Conservation (phyloP, 768 basidiomycete species). For the Pleurotus eryngii region DNA sequence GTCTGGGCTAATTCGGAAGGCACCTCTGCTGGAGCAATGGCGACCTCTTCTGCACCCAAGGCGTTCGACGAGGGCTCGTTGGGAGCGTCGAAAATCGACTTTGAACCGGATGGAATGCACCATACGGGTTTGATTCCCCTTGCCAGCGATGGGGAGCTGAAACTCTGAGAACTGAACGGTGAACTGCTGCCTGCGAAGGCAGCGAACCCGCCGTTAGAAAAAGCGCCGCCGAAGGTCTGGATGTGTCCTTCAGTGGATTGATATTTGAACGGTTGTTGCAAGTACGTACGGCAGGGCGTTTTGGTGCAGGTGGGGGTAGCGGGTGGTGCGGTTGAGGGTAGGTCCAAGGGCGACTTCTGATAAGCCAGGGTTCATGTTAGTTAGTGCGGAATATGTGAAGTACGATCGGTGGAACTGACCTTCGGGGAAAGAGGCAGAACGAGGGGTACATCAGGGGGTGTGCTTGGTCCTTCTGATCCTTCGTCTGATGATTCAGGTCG, state of each 20-base stretch:
- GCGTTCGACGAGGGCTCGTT: background rate
- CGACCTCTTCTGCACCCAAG: background rate
- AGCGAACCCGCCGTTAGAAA: conserved; percentile 30
- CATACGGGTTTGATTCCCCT: conserved; percentile 17
- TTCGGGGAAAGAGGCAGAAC: conserved; percentile 1
- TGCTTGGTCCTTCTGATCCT: background rate
- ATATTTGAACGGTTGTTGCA: background rate
- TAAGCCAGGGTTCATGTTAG: background rate
- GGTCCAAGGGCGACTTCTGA: background rate
- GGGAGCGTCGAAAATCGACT: background rate
- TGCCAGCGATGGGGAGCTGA: conserved; percentile 8
- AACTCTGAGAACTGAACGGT: conserved; percentile 25
- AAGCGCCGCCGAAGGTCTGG: no score
- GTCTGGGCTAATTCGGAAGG: conserved; percentile 4
- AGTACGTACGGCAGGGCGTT: background rate
- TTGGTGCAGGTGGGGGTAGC: background rate
- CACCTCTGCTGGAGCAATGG: conserved; percentile 12
- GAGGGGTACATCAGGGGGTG: background rate
- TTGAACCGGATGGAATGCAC: conserved; percentile 6
- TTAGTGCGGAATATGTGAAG: background rate
- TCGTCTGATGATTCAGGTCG: background rate
- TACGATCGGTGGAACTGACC: background rate
- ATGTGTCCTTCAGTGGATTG: background rate
- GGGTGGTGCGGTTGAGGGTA: background rate
- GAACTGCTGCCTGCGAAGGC: conserved; percentile 33